phyloP scores from a whole-genome alignment of 1,139 yeast genomes.

The Kodamaea suecica region DNA sequence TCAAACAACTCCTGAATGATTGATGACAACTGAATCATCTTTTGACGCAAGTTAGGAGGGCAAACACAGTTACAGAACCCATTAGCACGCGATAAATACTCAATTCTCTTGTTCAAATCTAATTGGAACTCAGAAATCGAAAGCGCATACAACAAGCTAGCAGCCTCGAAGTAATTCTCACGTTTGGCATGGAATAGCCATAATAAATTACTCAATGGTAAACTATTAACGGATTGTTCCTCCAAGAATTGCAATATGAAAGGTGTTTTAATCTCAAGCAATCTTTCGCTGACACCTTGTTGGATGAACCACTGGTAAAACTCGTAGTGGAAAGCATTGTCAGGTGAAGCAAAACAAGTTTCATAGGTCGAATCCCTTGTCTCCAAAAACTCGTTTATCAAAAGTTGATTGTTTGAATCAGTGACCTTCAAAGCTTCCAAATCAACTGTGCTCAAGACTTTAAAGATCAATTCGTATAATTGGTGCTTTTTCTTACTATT shows the following conservation, averaged over 20 bases:
- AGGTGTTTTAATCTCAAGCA: slow-evolving; percentile 78
- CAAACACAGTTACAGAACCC: slow-evolving; percentile 88
- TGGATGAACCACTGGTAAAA: slow-evolving; percentile 90
- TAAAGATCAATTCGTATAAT: slow-evolving; percentile 72
- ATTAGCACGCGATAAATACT: slow-evolving; percentile 85
- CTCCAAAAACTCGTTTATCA: slow-evolving; percentile 53
- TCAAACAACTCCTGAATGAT: slow-evolving; percentile 78
- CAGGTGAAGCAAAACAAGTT: slow-evolving; percentile 70
- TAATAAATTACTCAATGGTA: slow-evolving; percentile 74
- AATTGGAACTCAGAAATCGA: slow-evolving; percentile 74
- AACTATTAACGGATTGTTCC: slow-evolving; percentile 63
- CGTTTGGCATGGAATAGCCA: slow-evolving; percentile 90
- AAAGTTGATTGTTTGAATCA: slow-evolving; percentile 41
- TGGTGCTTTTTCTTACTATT: slow-evolving; percentile 42
- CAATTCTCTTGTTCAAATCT: slow-evolving; percentile 71
- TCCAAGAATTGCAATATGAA: slow-evolving; percentile 74
- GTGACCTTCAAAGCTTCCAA: slow-evolving; percentile 55
- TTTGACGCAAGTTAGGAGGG: slow-evolving; percentile 73
- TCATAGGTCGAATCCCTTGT: slow-evolving; percentile 71
- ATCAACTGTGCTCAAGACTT: slow-evolving; percentile 69
- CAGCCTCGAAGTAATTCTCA: slow-evolving; percentile 77
- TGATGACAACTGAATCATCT: slow-evolving; percentile 66
- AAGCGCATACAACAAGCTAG: slow-evolving; percentile 70
- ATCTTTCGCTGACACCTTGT: slow-evolving; percentile 72
- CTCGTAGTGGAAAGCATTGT: slow-evolving; percentile 82